These are phyloP conservation scores for Tolypocladium inflatum DNA, from an alignment of 2,329 filamentous ascomycete species.

Conservation along the genomic window DNA sequence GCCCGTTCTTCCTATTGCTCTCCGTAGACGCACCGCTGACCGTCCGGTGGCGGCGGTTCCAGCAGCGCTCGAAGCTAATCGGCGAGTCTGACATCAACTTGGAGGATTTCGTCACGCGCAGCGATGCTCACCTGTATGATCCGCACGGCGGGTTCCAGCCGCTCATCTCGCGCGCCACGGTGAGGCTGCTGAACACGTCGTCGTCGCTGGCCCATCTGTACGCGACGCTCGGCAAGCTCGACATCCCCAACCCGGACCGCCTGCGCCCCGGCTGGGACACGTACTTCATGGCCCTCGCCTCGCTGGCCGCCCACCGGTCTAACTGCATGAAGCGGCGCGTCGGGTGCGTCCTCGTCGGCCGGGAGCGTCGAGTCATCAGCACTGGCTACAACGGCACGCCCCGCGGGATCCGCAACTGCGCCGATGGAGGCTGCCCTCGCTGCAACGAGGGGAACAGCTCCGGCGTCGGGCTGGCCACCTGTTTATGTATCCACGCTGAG, in stretches of 20 bases:
- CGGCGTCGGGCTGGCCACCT: conserved; percentile 72
- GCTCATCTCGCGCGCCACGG: conserved; percentile 70
- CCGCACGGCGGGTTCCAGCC: conserved; percentile 56
- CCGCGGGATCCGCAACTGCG: conserved; percentile 78
- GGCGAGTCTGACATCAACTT: conserved; percentile 28
- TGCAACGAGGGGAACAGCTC: conserved; percentile 68
- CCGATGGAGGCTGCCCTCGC: conserved; percentile 78
- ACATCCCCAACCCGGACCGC: conserved; percentile 69
- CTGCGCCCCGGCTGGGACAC: conserved; percentile 89
- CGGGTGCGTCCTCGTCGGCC: conserved; percentile 78
- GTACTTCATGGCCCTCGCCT: conserved; percentile 97
- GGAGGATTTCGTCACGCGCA: conserved; percentile 45
- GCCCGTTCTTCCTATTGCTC: conserved; percentile 89
- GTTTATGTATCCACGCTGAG: conserved; percentile 94
- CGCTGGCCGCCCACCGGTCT: conserved; percentile 76
- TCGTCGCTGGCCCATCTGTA: conserved; percentile 62
- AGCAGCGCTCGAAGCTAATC: conserved; percentile 19
- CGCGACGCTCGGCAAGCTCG: conserved; percentile 59
- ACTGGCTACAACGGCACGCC: conserved; percentile 99
- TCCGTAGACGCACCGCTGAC: conserved; percentile 85
- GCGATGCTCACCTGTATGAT: conserved; percentile 70
- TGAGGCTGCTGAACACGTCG: conserved; percentile 81
- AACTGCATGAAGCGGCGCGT: conserved; percentile 99
- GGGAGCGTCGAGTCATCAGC: conserved; percentile 77
- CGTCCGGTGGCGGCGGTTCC: conserved; percentile 74